Evolutionary conservation across 805 yeast species (phyloP), one percentile per base, ranked within the genome.

Genomic region (Tetrapisispora phaffii): DNA sequence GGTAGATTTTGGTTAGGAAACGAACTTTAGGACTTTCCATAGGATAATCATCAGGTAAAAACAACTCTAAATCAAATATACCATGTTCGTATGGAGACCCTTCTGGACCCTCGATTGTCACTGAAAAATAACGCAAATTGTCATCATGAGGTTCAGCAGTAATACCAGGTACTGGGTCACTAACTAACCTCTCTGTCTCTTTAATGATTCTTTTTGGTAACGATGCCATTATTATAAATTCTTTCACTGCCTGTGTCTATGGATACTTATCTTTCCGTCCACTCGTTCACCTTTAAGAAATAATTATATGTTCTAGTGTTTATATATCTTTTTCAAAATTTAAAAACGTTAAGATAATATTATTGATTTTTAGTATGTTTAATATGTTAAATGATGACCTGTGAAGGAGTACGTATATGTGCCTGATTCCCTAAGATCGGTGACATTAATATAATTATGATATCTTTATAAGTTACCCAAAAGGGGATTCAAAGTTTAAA

Each of bases 11-110:
- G 26, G 98, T 93, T 50, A 93, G 68, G 57, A 93, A 93, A 47
- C 98, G 75, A 44, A 93, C 94, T 62, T 88, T 89, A 42, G 98
- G 98, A 0, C 98, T 95, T 58, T 86, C 87, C 97, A 90, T 84
- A 12, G 98, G 98, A 64, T 93, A 93, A 60, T 93, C 98, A 59
- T 93, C 97, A 1, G 98, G 97, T 51, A 93, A 67, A 60, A 75
- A 93, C 50, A 93, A 70, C 64, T 93, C 98, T 47, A 93, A 70
- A 53, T 82, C 73, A 69, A 93, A 93, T 3, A 69, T 57, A 24
- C 85, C 85, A 34, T 88, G 87, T 59, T 90, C 96, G 60, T 90
- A 93, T 1, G 98, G 97, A 1, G 95, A 85, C 44, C 83, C 82
- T 26, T 75, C 71, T 9, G 98, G 98, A 0, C 98, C 98, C 48